phyloP scores from a whole-genome alignment of 1,284 basidiomycete species.

The Moesziomyces sp. region DNA sequence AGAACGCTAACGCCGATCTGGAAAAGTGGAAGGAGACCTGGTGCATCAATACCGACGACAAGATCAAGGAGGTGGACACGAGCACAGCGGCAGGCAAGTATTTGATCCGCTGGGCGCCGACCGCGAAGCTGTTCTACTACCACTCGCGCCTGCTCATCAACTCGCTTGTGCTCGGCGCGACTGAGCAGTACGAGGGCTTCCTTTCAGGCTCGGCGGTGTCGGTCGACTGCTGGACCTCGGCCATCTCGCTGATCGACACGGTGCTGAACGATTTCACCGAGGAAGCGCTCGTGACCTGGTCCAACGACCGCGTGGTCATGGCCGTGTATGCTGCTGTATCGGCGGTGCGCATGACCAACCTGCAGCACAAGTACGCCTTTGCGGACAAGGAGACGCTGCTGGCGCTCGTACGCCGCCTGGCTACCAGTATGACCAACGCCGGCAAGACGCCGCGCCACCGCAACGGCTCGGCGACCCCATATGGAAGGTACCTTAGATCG shows the following conservation, averaged over 20 bases:
- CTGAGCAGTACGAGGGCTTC: constrained; percentile 49
- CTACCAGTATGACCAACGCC: constrained; percentile 48
- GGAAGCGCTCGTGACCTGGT: constrained; percentile 48
- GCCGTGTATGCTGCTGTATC: constrained; percentile 57
- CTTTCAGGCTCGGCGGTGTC: constrained; percentile 40
- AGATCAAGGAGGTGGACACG: constrained; percentile 51
- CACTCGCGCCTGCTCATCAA: constrained; percentile 57
- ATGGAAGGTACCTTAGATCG: constrained; percentile 53
- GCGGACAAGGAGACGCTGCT: constrained; percentile 49
- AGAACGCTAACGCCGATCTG: constrained; percentile 53
- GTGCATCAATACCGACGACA: constrained; percentile 54
- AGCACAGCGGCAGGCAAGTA: constrained; percentile 51
- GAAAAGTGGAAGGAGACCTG: constrained; percentile 60
- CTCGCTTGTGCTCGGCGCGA: constrained; percentile 51
- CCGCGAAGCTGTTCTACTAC: constrained; percentile 54
- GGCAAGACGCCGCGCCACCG: constrained; percentile 58
- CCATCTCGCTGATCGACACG: constrained; percentile 52
- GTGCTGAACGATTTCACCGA: constrained; percentile 52
- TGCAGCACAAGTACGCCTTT: constrained; percentile 50
- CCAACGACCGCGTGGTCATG: constrained; percentile 58
- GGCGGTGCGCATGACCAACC: constrained; percentile 54
- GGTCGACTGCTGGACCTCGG: constrained; percentile 55
- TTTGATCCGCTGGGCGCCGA: constrained; percentile 55
- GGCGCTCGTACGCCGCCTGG: constrained; percentile 39
- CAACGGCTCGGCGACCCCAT: constrained; percentile 56